Percentiles rank a stretch among this genome's conserved stretches.
phyloP scores from a whole-genome alignment of 2,329 filamentous ascomycete genomes.

The Cercospora beticola region DNA sequence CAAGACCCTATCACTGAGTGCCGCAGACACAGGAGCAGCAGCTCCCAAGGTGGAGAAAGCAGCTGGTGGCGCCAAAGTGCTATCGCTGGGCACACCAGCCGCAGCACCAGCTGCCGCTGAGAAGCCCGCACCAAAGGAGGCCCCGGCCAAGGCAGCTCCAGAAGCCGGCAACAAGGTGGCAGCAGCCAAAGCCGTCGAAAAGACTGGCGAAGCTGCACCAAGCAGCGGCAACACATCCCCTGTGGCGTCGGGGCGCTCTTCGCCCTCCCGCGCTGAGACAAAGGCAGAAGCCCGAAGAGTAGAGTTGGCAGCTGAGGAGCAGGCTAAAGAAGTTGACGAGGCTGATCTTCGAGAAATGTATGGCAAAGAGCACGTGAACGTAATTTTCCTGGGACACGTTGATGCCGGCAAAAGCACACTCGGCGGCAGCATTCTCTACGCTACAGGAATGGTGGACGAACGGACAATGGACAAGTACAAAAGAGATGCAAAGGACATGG shows the following conservation, averaged over 20 bases:
- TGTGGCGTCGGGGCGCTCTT: conserved; percentile 71
- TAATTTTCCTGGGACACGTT: conserved; percentile 97
- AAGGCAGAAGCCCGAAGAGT: conserved; percentile 63
- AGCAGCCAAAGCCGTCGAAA: conserved; percentile 87
- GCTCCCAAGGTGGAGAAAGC: conserved; percentile 55
- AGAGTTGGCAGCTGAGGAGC: conserved; percentile 82
- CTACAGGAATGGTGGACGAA: conserved; percentile 98
- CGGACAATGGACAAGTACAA: conserved; percentile 98
- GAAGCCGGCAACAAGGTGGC: conserved; percentile 80
- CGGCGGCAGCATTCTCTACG: conserved; percentile 88
- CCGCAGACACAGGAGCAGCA: conserved; percentile 47
- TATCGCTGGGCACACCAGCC: conserved; percentile 59
- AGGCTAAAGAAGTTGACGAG: conserved; percentile 75
- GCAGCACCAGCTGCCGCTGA: conserved; percentile 47
- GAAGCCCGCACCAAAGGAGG: conserved; percentile 40
- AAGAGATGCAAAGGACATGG: conserved; percentile 91
- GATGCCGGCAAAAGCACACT: conserved; percentile 97
- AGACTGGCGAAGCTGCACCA: conserved; percentile 70
- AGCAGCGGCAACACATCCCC: conserved; percentile 72
- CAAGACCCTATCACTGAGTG: conserved; percentile 61
- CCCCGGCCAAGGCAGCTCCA: conserved; percentile 43
- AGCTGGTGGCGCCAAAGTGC: conserved; percentile 62
- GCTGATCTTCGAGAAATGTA: conserved; percentile 91
- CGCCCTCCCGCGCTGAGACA: conserved; percentile 57
- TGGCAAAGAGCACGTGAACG: conserved; percentile 89